phyloP scores from a whole-genome alignment of 257 asterid genomes.

The Rhazya stricta region DNA sequence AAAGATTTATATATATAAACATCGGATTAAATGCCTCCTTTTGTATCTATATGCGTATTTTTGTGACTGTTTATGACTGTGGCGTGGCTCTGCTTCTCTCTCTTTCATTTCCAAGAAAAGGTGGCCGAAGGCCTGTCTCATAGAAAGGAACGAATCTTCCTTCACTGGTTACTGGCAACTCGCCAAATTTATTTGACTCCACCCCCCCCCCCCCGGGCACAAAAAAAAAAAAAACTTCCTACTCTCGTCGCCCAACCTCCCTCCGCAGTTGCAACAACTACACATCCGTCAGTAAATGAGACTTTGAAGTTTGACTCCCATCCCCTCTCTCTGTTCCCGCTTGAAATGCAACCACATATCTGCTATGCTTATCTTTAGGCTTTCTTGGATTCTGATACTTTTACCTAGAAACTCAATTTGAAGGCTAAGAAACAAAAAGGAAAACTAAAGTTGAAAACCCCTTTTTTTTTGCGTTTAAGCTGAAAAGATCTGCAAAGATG shows the following conservation, averaged over 20 bases:
- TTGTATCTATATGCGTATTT: neutral
- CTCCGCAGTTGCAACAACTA: neutral
- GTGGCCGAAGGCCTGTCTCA: slow-evolving; percentile 24
- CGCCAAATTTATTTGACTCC: slow-evolving; percentile 1
- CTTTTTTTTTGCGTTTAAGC: neutral
- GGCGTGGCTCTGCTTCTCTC: neutral
- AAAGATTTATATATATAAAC: slow-evolving; percentile 3
- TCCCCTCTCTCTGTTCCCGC: neutral
- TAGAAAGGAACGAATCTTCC: slow-evolving; percentile 27
- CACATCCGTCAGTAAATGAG: neutral
- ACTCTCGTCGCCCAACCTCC: neutral
- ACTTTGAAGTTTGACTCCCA: neutral
- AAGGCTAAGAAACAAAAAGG: neutral
- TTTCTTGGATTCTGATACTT: neutral
- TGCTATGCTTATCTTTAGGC: neutral
- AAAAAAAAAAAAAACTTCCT: too few relatives aligned
- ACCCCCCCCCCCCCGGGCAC: neutral
- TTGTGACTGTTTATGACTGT: neutral
- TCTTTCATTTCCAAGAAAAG: slow-evolving; percentile 41
- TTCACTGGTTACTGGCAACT: slow-evolving; percentile 13
- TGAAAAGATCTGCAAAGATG: neutral
- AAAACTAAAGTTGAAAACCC: neutral
- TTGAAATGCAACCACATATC: neutral
- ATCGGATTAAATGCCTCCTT: slow-evolving; percentile 13
- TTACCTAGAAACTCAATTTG: neutral